Percentiles rank a stretch among this genome's conserved stretches.
phyloP scores from a whole-genome alignment of 116 monocot species.

The Phalaenopsis hybrid region DNA sequence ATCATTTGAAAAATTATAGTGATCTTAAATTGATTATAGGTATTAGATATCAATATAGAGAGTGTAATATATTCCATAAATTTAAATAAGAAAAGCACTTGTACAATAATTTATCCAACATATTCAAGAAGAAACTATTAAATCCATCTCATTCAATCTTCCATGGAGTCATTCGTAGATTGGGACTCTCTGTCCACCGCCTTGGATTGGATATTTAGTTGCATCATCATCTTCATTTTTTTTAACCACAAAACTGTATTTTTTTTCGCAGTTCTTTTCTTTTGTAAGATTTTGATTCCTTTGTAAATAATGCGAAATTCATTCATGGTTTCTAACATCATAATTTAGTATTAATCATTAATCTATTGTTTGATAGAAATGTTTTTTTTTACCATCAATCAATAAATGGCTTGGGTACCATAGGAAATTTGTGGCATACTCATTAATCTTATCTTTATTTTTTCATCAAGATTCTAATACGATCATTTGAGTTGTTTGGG shows the following conservation, averaged over 20 bases:
- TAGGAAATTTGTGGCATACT: background rate
- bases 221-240: background rate
- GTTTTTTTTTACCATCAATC: background rate
- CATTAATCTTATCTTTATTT: background rate
- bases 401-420: background rate
- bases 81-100: background rate
- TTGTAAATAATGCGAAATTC: background rate
- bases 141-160: background rate
- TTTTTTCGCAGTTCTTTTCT: background rate
- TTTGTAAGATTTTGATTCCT: background rate
- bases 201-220: background rate
- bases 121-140: background rate
- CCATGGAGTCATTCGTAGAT: background rate
- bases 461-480: background rate
- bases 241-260: background rate
- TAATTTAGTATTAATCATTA: background rate
- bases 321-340: background rate
- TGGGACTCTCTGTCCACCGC: background rate
- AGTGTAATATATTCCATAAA: background rate
- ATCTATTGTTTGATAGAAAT: slow-evolving; percentile 2
- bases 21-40: background rate
- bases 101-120: background rate
- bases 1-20: background rate
- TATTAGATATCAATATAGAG: background rate
- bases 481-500: background rate